Base-by-base conservation (phyloP, 2,329 filamentous ascomycete species). In the Fusarium tjaetaba region DNA sequence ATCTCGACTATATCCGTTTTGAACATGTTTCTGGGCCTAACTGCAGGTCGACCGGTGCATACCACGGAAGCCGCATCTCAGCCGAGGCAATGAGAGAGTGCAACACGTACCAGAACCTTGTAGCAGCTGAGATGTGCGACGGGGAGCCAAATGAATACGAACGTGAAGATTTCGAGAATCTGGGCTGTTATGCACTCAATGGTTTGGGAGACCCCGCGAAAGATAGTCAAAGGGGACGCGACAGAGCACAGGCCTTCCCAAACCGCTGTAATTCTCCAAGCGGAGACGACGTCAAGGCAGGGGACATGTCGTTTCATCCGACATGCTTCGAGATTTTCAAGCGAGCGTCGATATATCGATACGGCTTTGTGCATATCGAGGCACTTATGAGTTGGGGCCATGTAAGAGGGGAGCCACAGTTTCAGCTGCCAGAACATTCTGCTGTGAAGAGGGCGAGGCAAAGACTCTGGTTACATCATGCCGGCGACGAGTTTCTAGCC, bases 191-290 rank as follows among this genome's bases (percentile, higher is more conserved):
- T 38, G 49, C 11, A 36, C 34, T 53, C 13, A 53, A 24, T 24
- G 49, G 32, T 6, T 15, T 53, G 24, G 18, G 24, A 7, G 32
- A 20, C 7, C 7, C 7, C 8, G 20, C 11, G 49, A 10, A 26
- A 26, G 4, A 4, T 8, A 7, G 8, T 20, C 3, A 8, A 24
- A 11, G 13, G 7, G 10, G 20, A 16, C 7, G 4, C 7, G 5
- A 11, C 26, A 7, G 11, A 11, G 8, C 4, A 18, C 7, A 16
- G 5, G 14, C 28, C 9, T 53, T 38, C 7, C 49, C 34, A 36
- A 15, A 36, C 7, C 34, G 34, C 32, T 15, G 32, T 6, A 14
- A 34, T 15, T 15, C 32, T 15, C 14, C 32, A 34, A 15, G 32
- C 32, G 14, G 32, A 4, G 13, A 34, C 4, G 32, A 11, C 3